A percentile compares a stretch with the other conserved stretches of the same genome.
Evolutionary conservation across 805 yeast species (phyloP).

Genomic region (Saturnispora gosingensis): DNA sequence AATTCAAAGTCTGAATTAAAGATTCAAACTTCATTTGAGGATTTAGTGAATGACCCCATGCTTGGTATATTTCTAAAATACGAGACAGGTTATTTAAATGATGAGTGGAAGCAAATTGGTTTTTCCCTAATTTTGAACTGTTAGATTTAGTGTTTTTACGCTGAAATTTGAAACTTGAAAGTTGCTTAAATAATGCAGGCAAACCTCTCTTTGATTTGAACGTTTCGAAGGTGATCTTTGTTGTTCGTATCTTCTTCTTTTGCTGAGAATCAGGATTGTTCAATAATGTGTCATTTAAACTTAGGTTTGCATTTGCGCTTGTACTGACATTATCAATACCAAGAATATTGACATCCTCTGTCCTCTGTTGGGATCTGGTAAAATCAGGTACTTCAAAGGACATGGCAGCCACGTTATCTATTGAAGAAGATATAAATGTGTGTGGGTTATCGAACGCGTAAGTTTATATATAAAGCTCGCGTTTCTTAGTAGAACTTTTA

Average conservation of each 20-base stretch:
- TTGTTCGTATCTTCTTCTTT: slow-evolving; percentile 21
- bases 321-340: slow-evolving; percentile 14
- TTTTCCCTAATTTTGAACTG: slow-evolving; percentile 15
- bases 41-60: slow-evolving; percentile 68
- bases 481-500: background rate
- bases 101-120: slow-evolving; percentile 27
- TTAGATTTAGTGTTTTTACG: background rate
- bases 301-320: background rate
- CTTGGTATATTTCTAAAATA: slow-evolving; percentile 49
- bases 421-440: background rate
- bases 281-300: background rate
- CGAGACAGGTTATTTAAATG: slow-evolving; percentile 41
- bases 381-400: background rate
- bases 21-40: slow-evolving; percentile 77
- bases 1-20: slow-evolving; percentile 45
- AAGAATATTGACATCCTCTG: slow-evolving; percentile 21
- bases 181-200: slow-evolving; percentile 36
- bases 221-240: slow-evolving; percentile 43
- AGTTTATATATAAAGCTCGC: background rate
- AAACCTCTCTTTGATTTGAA: slow-evolving; percentile 49
- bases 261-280: slow-evolving; percentile 11
- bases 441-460: background rate
- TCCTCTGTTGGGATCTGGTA: background rate
- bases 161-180: slow-evolving; percentile 28
- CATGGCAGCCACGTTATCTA: background rate